Base-by-base conservation (phyloP, 2,329 filamentous ascomycete genomes). In the Daldinia sp. region DNA sequence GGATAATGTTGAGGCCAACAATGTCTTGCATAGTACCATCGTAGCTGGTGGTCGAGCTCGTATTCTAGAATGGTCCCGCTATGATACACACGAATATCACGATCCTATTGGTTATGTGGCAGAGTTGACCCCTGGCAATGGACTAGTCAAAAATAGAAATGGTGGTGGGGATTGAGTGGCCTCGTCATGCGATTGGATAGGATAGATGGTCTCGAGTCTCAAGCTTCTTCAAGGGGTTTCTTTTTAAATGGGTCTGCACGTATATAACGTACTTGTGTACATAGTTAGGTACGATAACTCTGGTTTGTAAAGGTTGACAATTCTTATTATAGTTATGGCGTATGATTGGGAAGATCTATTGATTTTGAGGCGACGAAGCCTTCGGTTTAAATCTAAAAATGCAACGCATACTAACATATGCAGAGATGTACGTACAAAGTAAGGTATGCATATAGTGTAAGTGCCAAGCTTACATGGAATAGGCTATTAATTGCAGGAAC, bases 31-130 rank as follows among this genome's bases (percentile, higher is more conserved):
- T 48, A 6, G 11, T 32, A 11, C n/a, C n/a, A n/a, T n/a, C n/a
- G n/a, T n/a, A 27, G 21, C 10, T 50, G 45, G 51, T 27, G 34
- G 49, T 56, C 47, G 60, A 67, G 58, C 64, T 67, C 64, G 64
- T 67, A 67, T 67, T 67, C 61, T 62, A 58, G 64, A 62, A 67
- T 67, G 55, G 57, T 58, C 50, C 64, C 61, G 35, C 64, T 15
- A 34, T 30, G 37, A 54, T 32, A 39, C 45, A 43, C 49, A 32
- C 47, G 23, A 39, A 48, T 49, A 35, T 25, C 35, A 60, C 52
- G 10, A 19, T 55, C 41, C 54, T 23, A 65, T 65, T 62, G 57
- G 57, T 29, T 63, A 58, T 37, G 61, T 50, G 49, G 49, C 45
- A 64, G 47, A 57, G 23, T 37, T 50, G 8, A 9, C 53, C 37